A percentile compares a stretch with the other conserved stretches of the same genome.
Conservation (phyloP, 352 stramenopile species). For the Blastocystis sp. region DNA sequence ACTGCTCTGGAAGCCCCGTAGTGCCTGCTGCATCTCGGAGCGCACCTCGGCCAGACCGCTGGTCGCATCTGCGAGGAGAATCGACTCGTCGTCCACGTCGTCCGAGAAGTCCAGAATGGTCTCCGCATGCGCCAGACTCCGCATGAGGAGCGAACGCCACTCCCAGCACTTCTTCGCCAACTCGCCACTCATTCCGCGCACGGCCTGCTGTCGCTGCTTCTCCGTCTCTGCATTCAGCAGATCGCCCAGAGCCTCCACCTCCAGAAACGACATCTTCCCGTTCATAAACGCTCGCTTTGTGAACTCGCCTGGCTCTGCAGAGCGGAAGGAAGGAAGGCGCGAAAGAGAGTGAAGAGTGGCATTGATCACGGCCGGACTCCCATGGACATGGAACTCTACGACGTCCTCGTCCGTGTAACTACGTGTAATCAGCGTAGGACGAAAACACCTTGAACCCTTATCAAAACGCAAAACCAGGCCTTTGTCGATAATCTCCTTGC, state of each 20-base stretch:
- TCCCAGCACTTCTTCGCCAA: conserved; percentile 74
- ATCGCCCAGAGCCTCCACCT: conserved; percentile 76
- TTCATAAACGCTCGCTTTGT: conserved; percentile 80
- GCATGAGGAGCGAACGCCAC: conserved; percentile 73
- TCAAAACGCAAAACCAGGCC: conserved; percentile 74
- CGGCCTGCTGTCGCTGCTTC: conserved; percentile 72
- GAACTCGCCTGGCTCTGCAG: conserved; percentile 76
- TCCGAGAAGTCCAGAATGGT: conserved; percentile 80
- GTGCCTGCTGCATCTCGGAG: background rate
- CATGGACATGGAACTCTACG: conserved; percentile 78
- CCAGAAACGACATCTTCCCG: conserved; percentile 68
- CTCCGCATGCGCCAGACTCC: conserved; percentile 74
- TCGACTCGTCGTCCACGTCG: conserved; percentile 78
- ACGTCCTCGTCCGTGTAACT: conserved; percentile 77
- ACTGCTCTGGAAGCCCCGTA: background rate
- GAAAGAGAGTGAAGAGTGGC: conserved; percentile 72
- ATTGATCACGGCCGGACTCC: conserved; percentile 73
- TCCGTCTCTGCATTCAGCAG: conserved; percentile 77
- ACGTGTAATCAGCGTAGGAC: background rate
- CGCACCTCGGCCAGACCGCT: background rate
- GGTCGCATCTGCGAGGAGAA: conserved; percentile 63
- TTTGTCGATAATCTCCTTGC: conserved; percentile 74
- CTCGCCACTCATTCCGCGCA: conserved; percentile 70
- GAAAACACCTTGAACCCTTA: conserved; percentile 70
- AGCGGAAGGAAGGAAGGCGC: conserved; percentile 60